Base-by-base conservation (phyloP, 306 rosid species). In the Malus orientalis region DNA sequence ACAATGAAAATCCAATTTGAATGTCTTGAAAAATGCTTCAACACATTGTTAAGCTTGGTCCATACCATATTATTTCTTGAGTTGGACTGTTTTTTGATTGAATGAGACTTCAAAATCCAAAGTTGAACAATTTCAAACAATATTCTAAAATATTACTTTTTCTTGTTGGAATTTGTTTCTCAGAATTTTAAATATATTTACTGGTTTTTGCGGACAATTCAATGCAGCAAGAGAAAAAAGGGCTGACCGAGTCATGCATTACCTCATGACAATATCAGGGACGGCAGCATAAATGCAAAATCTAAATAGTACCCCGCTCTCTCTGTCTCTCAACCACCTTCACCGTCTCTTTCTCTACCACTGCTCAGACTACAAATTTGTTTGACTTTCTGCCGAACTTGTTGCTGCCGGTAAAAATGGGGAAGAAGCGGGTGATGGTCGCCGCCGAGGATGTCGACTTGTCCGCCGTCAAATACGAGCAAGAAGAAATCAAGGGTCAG, bases 371-470 rank as follows among this genome's bases (percentile, higher is more conserved):
- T 58, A 8, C 13, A n/a, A 54, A 10, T 44, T 45, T 25, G 71
- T 23, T 19, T 2, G 9, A 3, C 58, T 68, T 68, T 40, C 1
- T 12, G 44, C 42, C 4, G 63, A 33, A 67, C 25, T 58, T 54
- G 22, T 40, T 71, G 27, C 25, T 22, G 57, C 8, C 30, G 63
- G 70, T 54, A 19, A 73, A 74, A 74, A 94, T 94, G 96, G 96
- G 86, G 62, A 89, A 90, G 76, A 94, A 80, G 58, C 91, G 87
- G 29, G 87, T 81, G 30, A 77, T 91, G 93, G 74, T 80, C n/a
- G 89, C 96, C 20, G 96, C 85, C 3, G 59, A 87, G 85, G 80
- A 86, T 11, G 79, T 94, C 75, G 98, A 94, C 82, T 59, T 84
- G 32, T 89, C 96, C 29, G 63, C 87, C 7, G 83, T 91, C 74